Evolutionary conservation across 1,284 basidiomycete genomes (phyloP), one percentile per base, ranked within the genome.

Genomic region (Phellopilus nigrolimitatus): DNA sequence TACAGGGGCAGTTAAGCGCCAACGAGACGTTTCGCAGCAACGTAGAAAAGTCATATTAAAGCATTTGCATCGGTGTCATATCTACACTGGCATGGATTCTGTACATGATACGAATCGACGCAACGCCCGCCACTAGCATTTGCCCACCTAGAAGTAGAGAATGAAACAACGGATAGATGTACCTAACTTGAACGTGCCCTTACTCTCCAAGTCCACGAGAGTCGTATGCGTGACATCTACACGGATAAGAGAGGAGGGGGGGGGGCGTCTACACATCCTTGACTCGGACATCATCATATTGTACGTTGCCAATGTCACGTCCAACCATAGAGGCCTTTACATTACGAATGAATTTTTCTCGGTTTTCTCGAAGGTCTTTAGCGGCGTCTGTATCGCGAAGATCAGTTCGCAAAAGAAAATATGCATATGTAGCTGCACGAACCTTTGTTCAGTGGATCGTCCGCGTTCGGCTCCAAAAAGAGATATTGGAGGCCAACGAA

Each of bases 381-480:
- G 94, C 94, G n/a, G 95, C 94, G 68, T 95, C 94, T 97, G 76
- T 41, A 53, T 28, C 17, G 19, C 30, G 33, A 34, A 48, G 55
- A 52, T 34, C 19, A 44, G 53, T 30, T 51, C 12, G 28, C 15
- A 53, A 34, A 55, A 17, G 3, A 12, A 13, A 44, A 12, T 25
- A 43, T 38, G 19, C 53, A 13, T 44, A 30, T 19, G 53, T 39
- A 25, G 22, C n/a, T 15, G 30, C 38, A 66, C 81, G 38, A 57
- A 93, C 95, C 95, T 72, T 99, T 99, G 77, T 99, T 99, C 61
- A 99, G 68, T 21, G 97, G 97, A 71, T 99, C 97, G 63, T 98
- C 95, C 30, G 97, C 89, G 62, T 99, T 99, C 12, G 97, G 95
- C 68, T 99, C 97, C 53, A 99, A 75, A 78, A 99, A 99, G 41